Conservation (phyloP, 2,329 filamentous ascomycete species). For the Fragosphaeria purpurea region DNA sequence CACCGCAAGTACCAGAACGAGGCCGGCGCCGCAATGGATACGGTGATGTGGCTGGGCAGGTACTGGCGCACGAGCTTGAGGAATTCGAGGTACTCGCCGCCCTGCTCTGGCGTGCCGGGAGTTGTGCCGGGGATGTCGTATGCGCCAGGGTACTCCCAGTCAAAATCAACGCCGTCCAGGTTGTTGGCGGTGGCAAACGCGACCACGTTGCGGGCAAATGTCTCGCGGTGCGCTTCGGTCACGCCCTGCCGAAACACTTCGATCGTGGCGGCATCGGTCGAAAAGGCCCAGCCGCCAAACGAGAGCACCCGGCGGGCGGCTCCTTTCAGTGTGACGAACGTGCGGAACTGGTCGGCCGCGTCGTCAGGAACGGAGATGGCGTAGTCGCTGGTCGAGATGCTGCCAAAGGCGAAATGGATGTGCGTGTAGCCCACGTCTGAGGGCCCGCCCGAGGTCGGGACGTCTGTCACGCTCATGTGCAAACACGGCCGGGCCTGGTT, state of each 20-base stretch:
- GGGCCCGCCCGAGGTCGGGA: too few species aligned
- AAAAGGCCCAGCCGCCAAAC: constrained; percentile 35
- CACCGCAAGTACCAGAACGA: constrained; percentile 22
- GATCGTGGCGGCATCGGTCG: constrained; percentile 17
- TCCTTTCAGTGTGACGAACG: constrained; percentile 21
- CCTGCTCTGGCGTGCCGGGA: constrained; percentile 15
- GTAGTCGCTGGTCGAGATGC: constrained; percentile 12
- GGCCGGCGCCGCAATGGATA: constrained; percentile 18
- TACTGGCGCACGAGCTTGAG: constrained; percentile 15
- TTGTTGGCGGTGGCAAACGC: constrained; percentile 1
- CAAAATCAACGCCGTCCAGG: constrained; percentile 9
- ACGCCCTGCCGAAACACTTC: too few species aligned
- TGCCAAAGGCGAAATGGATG: constrained; percentile 22
- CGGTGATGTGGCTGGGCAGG: constrained; percentile 13
- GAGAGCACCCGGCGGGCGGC: constrained; percentile 26
- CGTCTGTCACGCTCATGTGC: constrained; percentile 14
- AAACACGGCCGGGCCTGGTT: constrained; percentile 22
- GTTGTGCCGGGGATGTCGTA: constrained; percentile 20
- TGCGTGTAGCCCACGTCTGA: constrained; percentile 13
- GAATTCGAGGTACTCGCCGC: constrained; percentile 22
- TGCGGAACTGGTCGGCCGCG: constrained; percentile 17
- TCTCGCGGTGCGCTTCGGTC: neutral
- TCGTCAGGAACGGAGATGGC: constrained; percentile 15
- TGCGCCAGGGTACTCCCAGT: constrained; percentile 8
- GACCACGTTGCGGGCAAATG: constrained; percentile 5